Evolutionary conservation across 1,139 yeast species (phyloP).

Genomic region (Suzukiozyma palmioleophila): DNA sequence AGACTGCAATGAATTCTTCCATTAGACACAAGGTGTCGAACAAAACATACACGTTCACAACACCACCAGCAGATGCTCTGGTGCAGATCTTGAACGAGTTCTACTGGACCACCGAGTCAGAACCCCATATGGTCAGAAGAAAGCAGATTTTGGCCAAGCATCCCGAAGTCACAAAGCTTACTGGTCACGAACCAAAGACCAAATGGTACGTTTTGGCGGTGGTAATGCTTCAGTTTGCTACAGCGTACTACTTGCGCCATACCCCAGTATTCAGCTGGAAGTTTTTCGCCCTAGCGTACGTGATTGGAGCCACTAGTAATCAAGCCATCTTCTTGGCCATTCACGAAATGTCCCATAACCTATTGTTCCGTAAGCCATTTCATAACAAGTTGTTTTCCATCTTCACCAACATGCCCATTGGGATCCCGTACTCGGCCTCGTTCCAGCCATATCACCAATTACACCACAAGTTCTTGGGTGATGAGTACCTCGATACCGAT

Average conservation of each 20-base stretch:
- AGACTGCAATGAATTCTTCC: constrained; percentile 9
- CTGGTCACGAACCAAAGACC: constrained; percentile 84
- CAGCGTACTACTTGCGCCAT: constrained; percentile 59
- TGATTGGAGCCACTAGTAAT: constrained; percentile 80
- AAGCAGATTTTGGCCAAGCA: constrained; percentile 66
- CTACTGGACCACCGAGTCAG: constrained; percentile 79
- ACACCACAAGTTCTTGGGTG: constrained; percentile 91
- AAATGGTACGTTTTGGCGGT: constrained; percentile 69
- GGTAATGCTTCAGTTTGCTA: constrained; percentile 56
- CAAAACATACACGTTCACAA: constrained; percentile 31
- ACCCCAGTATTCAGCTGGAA: constrained; percentile 50
- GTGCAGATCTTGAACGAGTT: constrained; percentile 51
- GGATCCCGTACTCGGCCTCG: constrained; percentile 85
- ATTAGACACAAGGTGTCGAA: constrained; percentile 35
- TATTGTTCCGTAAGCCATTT: constrained; percentile 76
- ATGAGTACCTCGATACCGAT: constrained; percentile 78
- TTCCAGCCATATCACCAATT: constrained; percentile 89
- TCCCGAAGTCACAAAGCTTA: constrained; percentile 75
- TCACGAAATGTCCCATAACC: constrained; percentile 82
- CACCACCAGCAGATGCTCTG: constrained; percentile 44
- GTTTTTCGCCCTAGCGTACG: constrained; percentile 62
- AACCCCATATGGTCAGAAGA: constrained; percentile 77
- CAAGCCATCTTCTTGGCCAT: constrained; percentile 84
- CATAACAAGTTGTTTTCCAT: constrained; percentile 77
- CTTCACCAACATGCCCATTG: constrained; percentile 78